Percentiles rank a stretch among this genome's conserved stretches.
Evolutionary conservation across 345 rosid genomes (phyloP).

Genomic region (Zanthoxylum bungeanum): DNA sequence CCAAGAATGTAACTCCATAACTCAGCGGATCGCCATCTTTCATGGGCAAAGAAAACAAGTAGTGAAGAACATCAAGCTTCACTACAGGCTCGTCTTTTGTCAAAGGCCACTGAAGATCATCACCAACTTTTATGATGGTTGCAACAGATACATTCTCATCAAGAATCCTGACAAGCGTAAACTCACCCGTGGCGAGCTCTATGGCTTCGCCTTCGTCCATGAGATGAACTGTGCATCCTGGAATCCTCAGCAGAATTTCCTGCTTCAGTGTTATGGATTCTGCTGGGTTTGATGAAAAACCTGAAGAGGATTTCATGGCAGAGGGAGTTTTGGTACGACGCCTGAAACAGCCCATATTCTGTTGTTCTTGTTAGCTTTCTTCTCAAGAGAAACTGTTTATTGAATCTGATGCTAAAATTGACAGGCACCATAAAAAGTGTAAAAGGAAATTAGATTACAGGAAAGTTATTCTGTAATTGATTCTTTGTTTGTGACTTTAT

Average conservation of each 20-base stretch:
- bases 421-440: not conserved
- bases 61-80: constrained; percentile 65
- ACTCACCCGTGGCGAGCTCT: constrained; percentile 64
- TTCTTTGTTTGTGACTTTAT: constrained; percentile 6
- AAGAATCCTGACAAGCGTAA: constrained; percentile 46
- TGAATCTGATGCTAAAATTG: not conserved
- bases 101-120: constrained; percentile 79
- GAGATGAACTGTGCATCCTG: constrained; percentile 69
- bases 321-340: constrained; percentile 21
- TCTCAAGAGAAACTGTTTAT: not conserved
- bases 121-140: constrained; percentile 62
- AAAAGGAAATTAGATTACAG: not conserved
- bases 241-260: constrained; percentile 52
- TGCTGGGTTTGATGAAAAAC: constrained; percentile 15
- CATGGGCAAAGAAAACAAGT: constrained; percentile 78
- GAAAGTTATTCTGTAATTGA: constrained; percentile 16
- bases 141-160: constrained; percentile 63
- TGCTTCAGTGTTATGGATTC: constrained; percentile 36
- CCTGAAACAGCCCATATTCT: constrained; percentile 53
- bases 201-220: constrained; percentile 77
- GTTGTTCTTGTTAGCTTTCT: not conserved
- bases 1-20: constrained; percentile 73
- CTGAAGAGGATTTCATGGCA: constrained; percentile 17
- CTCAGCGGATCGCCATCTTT: constrained; percentile 72
- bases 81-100: constrained; percentile 92